Conservation (phyloP, 2,329 filamentous ascomycete species). For the Nothophoma quercina region DNA sequence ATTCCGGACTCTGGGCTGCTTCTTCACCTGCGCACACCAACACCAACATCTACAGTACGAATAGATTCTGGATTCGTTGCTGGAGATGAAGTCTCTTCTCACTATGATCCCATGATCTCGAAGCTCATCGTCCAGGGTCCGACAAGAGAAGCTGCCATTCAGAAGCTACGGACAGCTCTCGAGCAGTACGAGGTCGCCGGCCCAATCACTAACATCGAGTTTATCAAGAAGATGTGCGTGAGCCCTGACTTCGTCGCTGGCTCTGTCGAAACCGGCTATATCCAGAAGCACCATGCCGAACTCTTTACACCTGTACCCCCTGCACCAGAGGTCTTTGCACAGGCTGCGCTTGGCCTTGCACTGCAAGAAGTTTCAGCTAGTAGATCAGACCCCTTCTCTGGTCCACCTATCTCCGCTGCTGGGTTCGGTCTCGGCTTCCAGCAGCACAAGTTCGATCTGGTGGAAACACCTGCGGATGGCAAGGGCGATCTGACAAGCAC, state of each 20-base stretch:
- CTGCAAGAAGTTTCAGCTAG: conserved; percentile 51
- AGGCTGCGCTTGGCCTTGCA: conserved; percentile 82
- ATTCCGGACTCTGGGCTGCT: conserved; percentile 92
- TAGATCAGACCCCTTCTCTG: conserved; percentile 52
- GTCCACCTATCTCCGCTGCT: conserved; percentile 46
- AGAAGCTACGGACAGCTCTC: conserved; percentile 80
- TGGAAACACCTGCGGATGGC: conserved; percentile 56
- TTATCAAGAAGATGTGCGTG: conserved; percentile 85
- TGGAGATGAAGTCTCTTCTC: conserved; percentile 90
- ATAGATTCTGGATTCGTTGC: conserved; percentile 93
- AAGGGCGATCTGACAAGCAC: conserved; percentile 50
- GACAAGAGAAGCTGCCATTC: conserved; percentile 79
- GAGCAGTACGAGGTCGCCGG: conserved; percentile 93
- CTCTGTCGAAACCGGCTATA: conserved; percentile 95
- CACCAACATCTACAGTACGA: conserved; percentile 73
- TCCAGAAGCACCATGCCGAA: conserved; percentile 83
- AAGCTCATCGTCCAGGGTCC: conserved; percentile 92
- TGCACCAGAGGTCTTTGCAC: conserved; percentile 78
- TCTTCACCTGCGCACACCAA: conserved; percentile 80
- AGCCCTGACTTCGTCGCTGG: conserved; percentile 84
- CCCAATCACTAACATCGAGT: conserved; percentile 94
- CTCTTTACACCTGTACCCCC: conserved; percentile 73
- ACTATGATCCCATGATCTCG: conserved; percentile 98
- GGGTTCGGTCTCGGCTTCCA: conserved; percentile 69
- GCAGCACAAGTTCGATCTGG: conserved; percentile 67